These are phyloP conservation scores for Rutstroemia sydowiana DNA, from an alignment of 2,329 filamentous ascomycete genomes.

Conservation along the genomic window DNA sequence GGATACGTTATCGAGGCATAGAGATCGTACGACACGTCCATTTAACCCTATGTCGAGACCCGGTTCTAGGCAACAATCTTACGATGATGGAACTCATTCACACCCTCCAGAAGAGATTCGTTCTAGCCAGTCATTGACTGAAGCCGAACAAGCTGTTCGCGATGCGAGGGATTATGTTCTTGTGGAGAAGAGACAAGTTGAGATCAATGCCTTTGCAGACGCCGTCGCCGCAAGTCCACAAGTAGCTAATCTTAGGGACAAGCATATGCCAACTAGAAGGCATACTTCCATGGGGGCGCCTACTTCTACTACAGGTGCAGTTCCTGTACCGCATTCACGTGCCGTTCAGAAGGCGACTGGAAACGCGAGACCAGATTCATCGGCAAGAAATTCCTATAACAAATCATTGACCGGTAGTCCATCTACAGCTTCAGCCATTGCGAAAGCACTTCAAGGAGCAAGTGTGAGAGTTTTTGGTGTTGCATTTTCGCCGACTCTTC, in stretches of 20 bases:
- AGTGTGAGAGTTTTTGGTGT: constrained; percentile 69
- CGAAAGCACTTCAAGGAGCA: constrained; percentile 90
- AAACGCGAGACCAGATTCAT: constrained; percentile 48
- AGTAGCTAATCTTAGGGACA: constrained; percentile 35
- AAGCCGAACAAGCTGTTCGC: constrained; percentile 64
- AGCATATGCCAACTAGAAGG: constrained; percentile 55
- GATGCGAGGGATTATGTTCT: constrained; percentile 93
- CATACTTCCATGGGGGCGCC: constrained; percentile 71
- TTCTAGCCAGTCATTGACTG: constrained; percentile 41
- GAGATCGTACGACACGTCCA: constrained; percentile 13
- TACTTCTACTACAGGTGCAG: constrained; percentile 60
- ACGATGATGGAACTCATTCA: constrained; percentile 23
- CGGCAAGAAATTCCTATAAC: constrained; percentile 74
- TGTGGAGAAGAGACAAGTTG: constrained; percentile 89
- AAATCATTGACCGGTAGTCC: constrained; percentile 41
- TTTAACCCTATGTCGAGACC: constrained; percentile 5
- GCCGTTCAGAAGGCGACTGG: constrained; percentile 69
- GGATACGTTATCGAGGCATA: constrained; percentile 25
- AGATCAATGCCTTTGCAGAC: constrained; percentile 95
- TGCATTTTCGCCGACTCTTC: constrained; percentile 56
- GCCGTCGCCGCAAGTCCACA: constrained; percentile 77
- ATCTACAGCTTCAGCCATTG: constrained; percentile 83
- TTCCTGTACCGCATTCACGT: constrained; percentile 58
- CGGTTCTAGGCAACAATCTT: constrained; percentile 18
- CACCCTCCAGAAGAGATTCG: constrained; percentile 11